Evolutionary conservation across 768 basidiomycete genomes (phyloP).

Genomic region (Mycena chlorophos): DNA sequence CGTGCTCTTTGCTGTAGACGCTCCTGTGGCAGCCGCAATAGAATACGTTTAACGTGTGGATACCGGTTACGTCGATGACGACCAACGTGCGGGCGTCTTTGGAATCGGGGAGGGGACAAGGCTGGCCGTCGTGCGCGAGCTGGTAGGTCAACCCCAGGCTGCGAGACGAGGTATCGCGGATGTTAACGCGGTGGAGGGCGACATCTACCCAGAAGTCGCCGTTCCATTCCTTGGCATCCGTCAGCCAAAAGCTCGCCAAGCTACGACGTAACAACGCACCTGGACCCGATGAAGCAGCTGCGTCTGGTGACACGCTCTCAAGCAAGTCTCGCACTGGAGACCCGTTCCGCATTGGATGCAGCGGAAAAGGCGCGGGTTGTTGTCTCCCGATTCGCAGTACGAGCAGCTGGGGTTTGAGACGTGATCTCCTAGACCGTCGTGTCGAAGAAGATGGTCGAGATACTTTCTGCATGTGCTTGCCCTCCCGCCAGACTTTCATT

Average conservation of each 20-base stretch:
- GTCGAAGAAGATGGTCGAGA: constrained; percentile 1
- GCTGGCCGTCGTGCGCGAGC: neutral
- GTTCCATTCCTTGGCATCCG: neutral
- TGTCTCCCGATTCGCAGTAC: neutral
- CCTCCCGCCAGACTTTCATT: neutral
- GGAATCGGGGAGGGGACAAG: neutral
- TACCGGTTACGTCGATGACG: neutral
- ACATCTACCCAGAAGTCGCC: neutral
- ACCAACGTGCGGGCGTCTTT: neutral
- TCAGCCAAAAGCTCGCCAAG: neutral
- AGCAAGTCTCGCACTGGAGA: neutral
- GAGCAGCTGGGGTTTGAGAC: neutral
- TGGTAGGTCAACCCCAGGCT: neutral
- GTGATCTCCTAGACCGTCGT: neutral
- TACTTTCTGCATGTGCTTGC: neutral
- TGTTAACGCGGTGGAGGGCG: neutral
- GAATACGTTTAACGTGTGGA: neutral
- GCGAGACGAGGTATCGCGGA: neutral
- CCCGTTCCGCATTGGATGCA: neutral
- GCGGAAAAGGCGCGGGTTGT: neutral
- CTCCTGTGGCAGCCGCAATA: neutral
- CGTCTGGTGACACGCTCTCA: neutral
- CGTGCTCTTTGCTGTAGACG: too few species aligned
- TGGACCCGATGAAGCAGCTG: neutral
- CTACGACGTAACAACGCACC: neutral